These are phyloP conservation scores for Discostella pseudostelligera DNA, from an alignment of 108 stramenopile genomes.

Conservation along the genomic window DNA sequence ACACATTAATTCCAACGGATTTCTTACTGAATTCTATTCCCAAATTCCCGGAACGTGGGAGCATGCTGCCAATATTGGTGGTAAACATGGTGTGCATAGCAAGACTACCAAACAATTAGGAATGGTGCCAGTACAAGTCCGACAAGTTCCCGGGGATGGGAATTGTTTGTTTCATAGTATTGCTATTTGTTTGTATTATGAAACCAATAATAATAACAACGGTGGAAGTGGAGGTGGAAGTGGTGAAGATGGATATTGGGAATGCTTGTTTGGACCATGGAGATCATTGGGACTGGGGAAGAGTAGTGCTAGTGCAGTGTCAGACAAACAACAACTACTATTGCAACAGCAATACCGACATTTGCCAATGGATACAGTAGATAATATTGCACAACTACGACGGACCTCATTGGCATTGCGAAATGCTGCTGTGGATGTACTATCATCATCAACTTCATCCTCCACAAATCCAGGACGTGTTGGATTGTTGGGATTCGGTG, in stretches of 20 bases:
- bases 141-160: slow-evolving; percentile 59
- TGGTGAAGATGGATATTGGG: not conserved
- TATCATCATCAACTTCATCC: not conserved
- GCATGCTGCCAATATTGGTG: not conserved
- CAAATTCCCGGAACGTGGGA: slow-evolving; percentile 31
- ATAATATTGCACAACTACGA: slow-evolving; percentile 5
- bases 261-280: slow-evolving; percentile 7
- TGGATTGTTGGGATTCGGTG: not conserved
- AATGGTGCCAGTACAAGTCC: slow-evolving; percentile 13
- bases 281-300: not conserved
- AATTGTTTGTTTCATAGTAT: slow-evolving; percentile 55
- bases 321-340: not conserved
- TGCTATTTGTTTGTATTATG: slow-evolving; percentile 7
- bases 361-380: not conserved
- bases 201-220: too few relatives aligned
- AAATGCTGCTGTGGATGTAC: slow-evolving; percentile 6
- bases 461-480: not conserved
- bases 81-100: not conserved
- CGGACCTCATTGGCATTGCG: slow-evolving; percentile 3
- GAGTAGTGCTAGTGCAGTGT: not conserved
- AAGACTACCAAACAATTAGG: not conserved
- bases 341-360: not conserved
- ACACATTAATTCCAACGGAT: slow-evolving; percentile 34
- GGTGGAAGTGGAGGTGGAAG: too few relatives aligned
- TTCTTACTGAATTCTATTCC: slow-evolving; percentile 14